Evolutionary conservation across 495 filamentous ascomycete genomes (phyloP).

Genomic region (Xylaria bambusicola): DNA sequence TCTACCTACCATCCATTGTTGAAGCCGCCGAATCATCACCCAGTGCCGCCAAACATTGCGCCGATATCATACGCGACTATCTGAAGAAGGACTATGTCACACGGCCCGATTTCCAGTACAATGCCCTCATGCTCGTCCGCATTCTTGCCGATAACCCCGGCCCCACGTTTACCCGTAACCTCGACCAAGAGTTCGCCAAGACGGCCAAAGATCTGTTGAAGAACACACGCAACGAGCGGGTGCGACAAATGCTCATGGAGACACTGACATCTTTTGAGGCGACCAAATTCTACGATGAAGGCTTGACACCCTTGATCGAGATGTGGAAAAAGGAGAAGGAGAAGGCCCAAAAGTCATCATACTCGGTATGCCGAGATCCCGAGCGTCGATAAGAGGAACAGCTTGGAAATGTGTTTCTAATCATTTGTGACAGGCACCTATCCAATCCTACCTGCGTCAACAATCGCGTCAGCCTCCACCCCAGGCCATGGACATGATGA

Average conservation of each 20-base stretch:
- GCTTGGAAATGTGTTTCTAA: too few species aligned
- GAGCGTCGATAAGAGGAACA: too few species aligned
- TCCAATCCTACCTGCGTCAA: slow-evolving; percentile 19
- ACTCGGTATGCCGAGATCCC: slow-evolving; percentile 20
- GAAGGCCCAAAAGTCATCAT: slow-evolving; percentile 45
- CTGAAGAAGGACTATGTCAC: slow-evolving; percentile 65
- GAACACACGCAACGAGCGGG: slow-evolving; percentile 62
- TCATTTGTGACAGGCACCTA: background rate
- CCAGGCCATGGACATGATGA: slow-evolving; percentile 11
- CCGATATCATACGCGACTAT: slow-evolving; percentile 76
- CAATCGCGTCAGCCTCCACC: background rate
- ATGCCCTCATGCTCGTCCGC: slow-evolving; percentile 92
- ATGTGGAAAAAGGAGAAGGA: slow-evolving; percentile 93
- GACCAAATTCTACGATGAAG: slow-evolving; percentile 70
- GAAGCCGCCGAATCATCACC: slow-evolving; percentile 93
- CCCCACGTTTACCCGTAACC: slow-evolving; percentile 78
- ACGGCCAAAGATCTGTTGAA: slow-evolving; percentile 76
- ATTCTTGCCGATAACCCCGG: slow-evolving; percentile 94
- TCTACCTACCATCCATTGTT: slow-evolving; percentile 92
- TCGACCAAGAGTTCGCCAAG: slow-evolving; percentile 78
- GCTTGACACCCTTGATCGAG: slow-evolving; percentile 62
- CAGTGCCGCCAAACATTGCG: slow-evolving; percentile 75
- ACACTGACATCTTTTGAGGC: slow-evolving; percentile 75
- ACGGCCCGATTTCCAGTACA: slow-evolving; percentile 79
- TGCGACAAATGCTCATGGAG: slow-evolving; percentile 83